Evolutionary conservation across 2,329 filamentous ascomycete species (phyloP), one percentile per base, ranked within the genome.

Genomic region (Ascochyta pisi): DNA sequence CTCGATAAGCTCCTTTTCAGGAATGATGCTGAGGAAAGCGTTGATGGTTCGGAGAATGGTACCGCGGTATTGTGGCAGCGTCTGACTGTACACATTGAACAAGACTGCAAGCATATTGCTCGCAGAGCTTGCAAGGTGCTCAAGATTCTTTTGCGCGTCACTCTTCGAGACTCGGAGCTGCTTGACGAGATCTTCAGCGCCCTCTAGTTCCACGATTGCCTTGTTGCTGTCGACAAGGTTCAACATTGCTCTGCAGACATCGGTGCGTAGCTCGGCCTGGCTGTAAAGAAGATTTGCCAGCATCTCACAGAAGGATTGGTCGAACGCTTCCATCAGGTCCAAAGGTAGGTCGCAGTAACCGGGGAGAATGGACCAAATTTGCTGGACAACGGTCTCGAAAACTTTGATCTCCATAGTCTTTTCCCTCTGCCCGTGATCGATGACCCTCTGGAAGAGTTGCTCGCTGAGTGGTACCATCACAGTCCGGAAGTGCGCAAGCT

Each of bases 11-110:
- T 97, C 93, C 61, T 81, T 78, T 65, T 84, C 83, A 0, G 91
- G 89, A 0, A 92, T 91, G 67, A 98, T 90, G 79, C 93, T 96
- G 54, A 99, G 80, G 77, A 93, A 98, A 5, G 92, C 88, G 76
- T 98, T 97, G 79, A 98, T 95, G 60, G 93, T 96, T 73, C 94
- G 91, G 31, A 99, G 81, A 50, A 99, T 95, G 19, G 91, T 92
- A 0, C 92, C 93, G 65, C 95, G 86, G 69, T 91, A 95, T 70
- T 97, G 92, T 2, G 95, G 94, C 24, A 99, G 83, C 0, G 95
- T 99, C 76, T 97, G 91, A 62, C 91, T 96, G 79, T 99, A 99
- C 40, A 99, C 94, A 73, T 99, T 99, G 83, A 99, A 98, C n/a
- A 99, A 81, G 0, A 98, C 94, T 6, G 95, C 93, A 38, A 99